Percentiles rank a stretch among this genome's conserved stretches.
These are phyloP conservation scores for Euptelea pleiosperma DNA, from an alignment of 164 flowering plant genomes.

Conservation along the genomic window DNA sequence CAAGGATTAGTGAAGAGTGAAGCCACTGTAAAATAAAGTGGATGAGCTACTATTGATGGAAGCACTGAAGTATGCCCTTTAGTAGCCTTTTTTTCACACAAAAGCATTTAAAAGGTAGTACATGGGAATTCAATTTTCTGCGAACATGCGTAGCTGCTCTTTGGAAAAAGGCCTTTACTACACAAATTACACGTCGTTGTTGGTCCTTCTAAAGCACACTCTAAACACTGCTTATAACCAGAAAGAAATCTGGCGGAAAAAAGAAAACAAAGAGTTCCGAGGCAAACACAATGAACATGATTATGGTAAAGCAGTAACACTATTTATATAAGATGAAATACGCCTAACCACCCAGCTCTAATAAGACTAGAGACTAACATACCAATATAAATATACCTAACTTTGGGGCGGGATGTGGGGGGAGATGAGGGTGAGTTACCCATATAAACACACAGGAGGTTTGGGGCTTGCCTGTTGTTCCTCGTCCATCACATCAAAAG, in stretches of 20 bases:
- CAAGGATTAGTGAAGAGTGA: too few species aligned
- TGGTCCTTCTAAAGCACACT: background rate
- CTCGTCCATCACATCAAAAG: background rate
- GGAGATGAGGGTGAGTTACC: background rate
- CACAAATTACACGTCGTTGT: too few species aligned
- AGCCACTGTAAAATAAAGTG: too few species aligned
- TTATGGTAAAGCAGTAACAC: background rate
- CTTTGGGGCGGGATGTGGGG: background rate
- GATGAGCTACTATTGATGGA: too few species aligned
- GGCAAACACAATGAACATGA: background rate
- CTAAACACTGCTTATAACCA: background rate
- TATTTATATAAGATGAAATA: slow-evolving; percentile 8
- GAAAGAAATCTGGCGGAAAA: too few species aligned
- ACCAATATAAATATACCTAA: slow-evolving; percentile 13
- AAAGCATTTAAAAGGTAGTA: too few species aligned
- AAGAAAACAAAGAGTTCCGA: too few species aligned
- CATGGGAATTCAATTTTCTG: too few species aligned
- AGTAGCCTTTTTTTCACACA: too few species aligned
- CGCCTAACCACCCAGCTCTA: slow-evolving; percentile 7
- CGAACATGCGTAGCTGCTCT: too few species aligned
- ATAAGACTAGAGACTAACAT: slow-evolving; percentile 5
- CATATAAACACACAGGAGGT: slow-evolving; percentile 12
- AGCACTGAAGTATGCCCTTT: too few species aligned
- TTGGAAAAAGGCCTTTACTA: too few species aligned
- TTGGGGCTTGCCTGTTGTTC: slow-evolving; percentile 2